A percentile compares a stretch with the other conserved stretches of the same genome.
These are phyloP conservation scores for Cucurbita pepo DNA, from an alignment of 306 rosid genomes.

Conservation along the genomic window DNA sequence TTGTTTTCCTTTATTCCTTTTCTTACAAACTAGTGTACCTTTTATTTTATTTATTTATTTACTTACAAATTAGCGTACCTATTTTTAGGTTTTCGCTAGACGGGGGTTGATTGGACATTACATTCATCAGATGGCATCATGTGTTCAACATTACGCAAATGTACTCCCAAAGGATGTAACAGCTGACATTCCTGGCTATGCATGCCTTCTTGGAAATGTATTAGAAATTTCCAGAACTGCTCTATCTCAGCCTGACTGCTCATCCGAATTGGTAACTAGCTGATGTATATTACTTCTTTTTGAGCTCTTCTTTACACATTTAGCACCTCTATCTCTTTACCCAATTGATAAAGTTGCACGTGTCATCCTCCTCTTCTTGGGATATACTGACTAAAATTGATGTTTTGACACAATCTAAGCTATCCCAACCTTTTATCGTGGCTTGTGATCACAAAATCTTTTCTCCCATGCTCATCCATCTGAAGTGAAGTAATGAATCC, in stretches of 20 bases:
- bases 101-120: conserved; percentile 49
- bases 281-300: background rate
- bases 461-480: no score
- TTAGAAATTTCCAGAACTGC: conserved; percentile 66
- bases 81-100: conserved; percentile 41
- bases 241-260: conserved; percentile 65
- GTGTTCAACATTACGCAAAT: conserved; percentile 43
- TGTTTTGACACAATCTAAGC: no score
- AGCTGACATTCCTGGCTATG: conserved; percentile 66
- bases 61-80: conserved; percentile 5
- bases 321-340: background rate
- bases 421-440: no score
- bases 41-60: background rate
- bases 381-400: no score
- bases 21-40: conserved; percentile 6
- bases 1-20: conserved; percentile 3
- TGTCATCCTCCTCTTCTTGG: background rate
- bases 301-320: background rate
- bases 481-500: no score
- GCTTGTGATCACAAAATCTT: no score
- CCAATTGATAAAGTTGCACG: background rate
- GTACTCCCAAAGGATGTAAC: conserved; percentile 64
- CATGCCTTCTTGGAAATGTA: conserved; percentile 90
- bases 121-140: conserved; percentile 64
- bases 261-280: conserved; percentile 64